phyloP scores from a whole-genome alignment of 2,329 filamentous ascomycete genomes.

The Parastagonospora nodorum region DNA sequence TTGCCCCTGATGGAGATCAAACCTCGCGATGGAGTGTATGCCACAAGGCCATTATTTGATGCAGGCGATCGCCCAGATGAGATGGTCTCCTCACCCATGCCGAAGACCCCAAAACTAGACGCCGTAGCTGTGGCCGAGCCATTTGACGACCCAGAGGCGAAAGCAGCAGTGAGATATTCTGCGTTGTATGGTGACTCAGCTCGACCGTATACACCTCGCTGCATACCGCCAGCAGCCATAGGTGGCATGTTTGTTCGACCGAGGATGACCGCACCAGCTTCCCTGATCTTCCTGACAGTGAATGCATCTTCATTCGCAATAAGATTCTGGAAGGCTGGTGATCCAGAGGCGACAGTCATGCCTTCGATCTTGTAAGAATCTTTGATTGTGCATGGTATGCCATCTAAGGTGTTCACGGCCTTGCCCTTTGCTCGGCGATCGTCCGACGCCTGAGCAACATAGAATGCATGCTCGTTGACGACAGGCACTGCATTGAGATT shows the following conservation, averaged over 20 bases:
- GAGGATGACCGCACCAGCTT: slow-evolving; percentile 55
- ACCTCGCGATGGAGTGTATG: slow-evolving; percentile 59
- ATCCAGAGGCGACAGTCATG: slow-evolving; percentile 58
- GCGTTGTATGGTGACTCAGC: slow-evolving; percentile 60
- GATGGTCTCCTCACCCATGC: slow-evolving; percentile 59
- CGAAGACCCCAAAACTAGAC: slow-evolving; percentile 57
- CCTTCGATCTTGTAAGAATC: slow-evolving; percentile 60
- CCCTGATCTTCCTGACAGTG: slow-evolving; percentile 51
- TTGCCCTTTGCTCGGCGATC: slow-evolving; percentile 44
- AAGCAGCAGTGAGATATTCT: slow-evolving; percentile 57
- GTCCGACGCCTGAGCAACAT: slow-evolving; percentile 54
- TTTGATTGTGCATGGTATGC: slow-evolving; percentile 62
- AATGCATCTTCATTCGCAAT: slow-evolving; percentile 58
- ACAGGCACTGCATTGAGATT: slow-evolving; percentile 54
- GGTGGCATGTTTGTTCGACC: slow-evolving; percentile 63
- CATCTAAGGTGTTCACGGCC: slow-evolving; percentile 50
- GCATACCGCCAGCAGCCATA: slow-evolving; percentile 62
- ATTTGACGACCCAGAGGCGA: slow-evolving; percentile 61
- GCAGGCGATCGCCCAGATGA: slow-evolving; percentile 60
- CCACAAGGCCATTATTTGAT: slow-evolving; percentile 59
- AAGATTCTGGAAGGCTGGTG: slow-evolving; percentile 57
- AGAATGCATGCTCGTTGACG: slow-evolving; percentile 51
- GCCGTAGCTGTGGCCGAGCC: slow-evolving; percentile 57
- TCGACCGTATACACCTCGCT: slow-evolving; percentile 58
- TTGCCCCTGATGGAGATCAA: slow-evolving; percentile 56